Evolutionary conservation across 2,329 filamentous ascomycete genomes (phyloP), one percentile per base, ranked within the genome.

Genomic region (Cladosporium sp.): DNA sequence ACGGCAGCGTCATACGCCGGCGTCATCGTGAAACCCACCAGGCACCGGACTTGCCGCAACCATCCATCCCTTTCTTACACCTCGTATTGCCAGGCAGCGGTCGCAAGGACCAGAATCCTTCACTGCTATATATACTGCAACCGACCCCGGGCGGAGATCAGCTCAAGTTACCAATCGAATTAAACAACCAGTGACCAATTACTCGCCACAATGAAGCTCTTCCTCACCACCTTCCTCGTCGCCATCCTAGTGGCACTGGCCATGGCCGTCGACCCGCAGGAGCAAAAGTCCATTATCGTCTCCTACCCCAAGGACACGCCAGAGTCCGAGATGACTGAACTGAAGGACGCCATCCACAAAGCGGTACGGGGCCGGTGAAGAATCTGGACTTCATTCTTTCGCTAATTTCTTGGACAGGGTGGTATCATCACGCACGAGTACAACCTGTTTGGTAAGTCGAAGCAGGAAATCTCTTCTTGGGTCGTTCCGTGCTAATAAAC

Each of bases 381-480:
- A 31, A 18, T 18, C 5, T 18, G 35, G 49, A 45, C 31, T 53
- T 58, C 8, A 64, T 35, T 63, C 55, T 49, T 31, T 55, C 19
- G 42, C 19, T 9, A 38, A 16, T 16, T 19, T 49, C 16, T 37
- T 43, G 22, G 38, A 32, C 60, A 80, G 75, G 77, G 87, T 46
- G 89, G 88, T 37, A 71, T 80, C 46, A 89, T 95, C 61, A 93
- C 86, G 18, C 89, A 95, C 72, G 80, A 85, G 11, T 50, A 43
- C 40, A 50, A 50, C 31, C 31, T 40, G 64, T 13, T 43, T 28
- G 42, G 42, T 43, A 14, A 43, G 10, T 10, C 19, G 13, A 43
- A 11, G 18, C 40, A 13, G 40, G 35, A 14, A 13, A 38, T 14
- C n/a, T 38, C 13, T 14, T 38, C 42, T 19, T 56, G 22, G 22